Evolutionary conservation across 129 eudicot species (phyloP).

Genomic region (Apium graveolens): DNA sequence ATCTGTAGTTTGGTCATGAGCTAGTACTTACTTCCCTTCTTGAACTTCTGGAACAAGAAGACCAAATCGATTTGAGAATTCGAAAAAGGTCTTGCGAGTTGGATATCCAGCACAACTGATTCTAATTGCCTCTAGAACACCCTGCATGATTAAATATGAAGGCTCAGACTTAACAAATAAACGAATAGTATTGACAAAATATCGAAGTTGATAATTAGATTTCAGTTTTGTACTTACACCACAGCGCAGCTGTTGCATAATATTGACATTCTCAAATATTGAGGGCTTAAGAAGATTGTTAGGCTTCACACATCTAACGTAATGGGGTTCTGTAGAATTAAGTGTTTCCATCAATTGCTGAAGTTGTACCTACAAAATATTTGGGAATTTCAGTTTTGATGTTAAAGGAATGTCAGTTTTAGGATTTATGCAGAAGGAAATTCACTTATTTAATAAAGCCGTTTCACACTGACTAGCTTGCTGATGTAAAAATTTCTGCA

Average conservation of each 20-base stretch:
- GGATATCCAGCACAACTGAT: constrained; percentile 96
- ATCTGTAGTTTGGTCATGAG: not conserved
- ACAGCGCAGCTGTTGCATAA: constrained; percentile 93
- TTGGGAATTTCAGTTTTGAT: constrained; percentile 4
- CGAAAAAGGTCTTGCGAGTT: constrained; percentile 64
- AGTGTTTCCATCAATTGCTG: constrained; percentile 95
- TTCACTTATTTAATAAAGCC: not conserved
- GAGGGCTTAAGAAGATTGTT: constrained; percentile 78
- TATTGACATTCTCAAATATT: constrained; percentile 74
- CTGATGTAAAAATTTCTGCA: constrained; percentile 1
- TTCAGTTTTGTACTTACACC: constrained; percentile 48
- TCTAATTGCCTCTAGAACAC: constrained; percentile 96
- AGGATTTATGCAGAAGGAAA: constrained; percentile 9
- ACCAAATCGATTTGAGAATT: constrained; percentile 58
- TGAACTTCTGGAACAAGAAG: constrained; percentile 64
- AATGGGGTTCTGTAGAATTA: constrained; percentile 88
- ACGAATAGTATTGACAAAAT: not conserved
- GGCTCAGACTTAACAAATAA: not conserved
- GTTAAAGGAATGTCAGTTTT: constrained; percentile 2
- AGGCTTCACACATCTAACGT: constrained; percentile 90
- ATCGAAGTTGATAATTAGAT: not conserved
- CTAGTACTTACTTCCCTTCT: constrained; percentile 54
- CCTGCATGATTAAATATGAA: constrained; percentile 38
- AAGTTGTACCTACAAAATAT: constrained; percentile 81
- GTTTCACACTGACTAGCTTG: not conserved